Conservation (phyloP, 177 flowering plant genomes). For the Vitis hybrid region DNA sequence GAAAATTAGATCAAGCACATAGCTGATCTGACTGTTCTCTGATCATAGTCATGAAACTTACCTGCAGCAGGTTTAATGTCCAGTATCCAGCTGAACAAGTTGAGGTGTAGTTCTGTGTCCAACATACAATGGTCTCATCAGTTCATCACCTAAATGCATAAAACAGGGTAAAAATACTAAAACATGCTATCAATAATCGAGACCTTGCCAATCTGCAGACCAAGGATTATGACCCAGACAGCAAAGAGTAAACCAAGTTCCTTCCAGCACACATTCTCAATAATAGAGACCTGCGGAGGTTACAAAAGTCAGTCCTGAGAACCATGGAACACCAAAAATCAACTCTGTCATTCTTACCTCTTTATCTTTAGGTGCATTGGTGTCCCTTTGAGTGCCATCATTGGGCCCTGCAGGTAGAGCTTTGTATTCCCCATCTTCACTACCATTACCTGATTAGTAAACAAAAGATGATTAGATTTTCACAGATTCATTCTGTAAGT, state of each 20-base stretch:
- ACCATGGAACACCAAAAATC: not conserved
- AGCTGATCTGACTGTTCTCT: not conserved
- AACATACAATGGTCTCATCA: conserved; percentile 2
- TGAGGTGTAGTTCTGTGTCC: conserved; percentile 23
- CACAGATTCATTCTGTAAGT: not conserved
- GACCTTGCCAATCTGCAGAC: conserved; percentile 28
- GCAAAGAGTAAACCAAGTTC: conserved; percentile 25
- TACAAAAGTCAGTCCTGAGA: not conserved
- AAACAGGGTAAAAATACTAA: not conserved
- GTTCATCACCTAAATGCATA: not conserved
- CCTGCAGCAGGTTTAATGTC: conserved; percentile 20
- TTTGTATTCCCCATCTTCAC: conserved; percentile 13
- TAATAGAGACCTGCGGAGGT: conserved; percentile 17
- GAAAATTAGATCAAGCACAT: not conserved
- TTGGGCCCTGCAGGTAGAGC: conserved; percentile 15
- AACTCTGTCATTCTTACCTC: not conserved
- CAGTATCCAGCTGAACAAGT: conserved; percentile 29
- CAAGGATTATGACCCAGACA: conserved; percentile 25
- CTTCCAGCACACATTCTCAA: conserved; percentile 29
- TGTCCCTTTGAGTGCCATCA: conserved; percentile 3
- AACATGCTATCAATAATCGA: not conserved
- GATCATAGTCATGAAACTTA: not conserved
- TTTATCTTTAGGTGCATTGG: not conserved
- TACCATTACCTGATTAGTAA: conserved; percentile 8
- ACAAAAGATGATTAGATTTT: not conserved